These are phyloP conservation scores for Lanzia echinophila DNA, from an alignment of 2,329 filamentous ascomycete genomes.

Conservation along the genomic window DNA sequence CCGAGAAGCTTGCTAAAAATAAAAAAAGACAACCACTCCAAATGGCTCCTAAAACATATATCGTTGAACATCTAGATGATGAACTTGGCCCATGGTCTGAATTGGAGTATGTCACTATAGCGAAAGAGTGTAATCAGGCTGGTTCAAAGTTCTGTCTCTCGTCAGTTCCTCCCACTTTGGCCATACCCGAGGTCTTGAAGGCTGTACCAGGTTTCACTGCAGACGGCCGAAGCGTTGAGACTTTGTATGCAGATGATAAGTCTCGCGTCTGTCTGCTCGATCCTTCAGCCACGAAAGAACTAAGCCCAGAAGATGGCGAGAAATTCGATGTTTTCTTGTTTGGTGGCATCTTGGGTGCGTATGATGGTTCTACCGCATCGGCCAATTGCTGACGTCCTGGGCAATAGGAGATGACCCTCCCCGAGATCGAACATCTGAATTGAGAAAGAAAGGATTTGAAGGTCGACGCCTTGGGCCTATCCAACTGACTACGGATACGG, in stretches of 20 bases:
- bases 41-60: slow-evolving; percentile 64
- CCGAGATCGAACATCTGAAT: slow-evolving; percentile 88
- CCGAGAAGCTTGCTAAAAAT: background rate
- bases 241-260: slow-evolving; percentile 67
- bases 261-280: slow-evolving; percentile 81
- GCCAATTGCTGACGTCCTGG: slow-evolving; percentile 16
- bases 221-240: slow-evolving; percentile 73
- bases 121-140: slow-evolving; percentile 64
- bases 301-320: slow-evolving; percentile 76
- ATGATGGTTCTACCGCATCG: background rate
- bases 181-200: slow-evolving; percentile 53
- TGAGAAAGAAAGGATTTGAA: slow-evolving; percentile 86
- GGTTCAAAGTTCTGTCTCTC: slow-evolving; percentile 72
- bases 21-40: slow-evolving; percentile 6
- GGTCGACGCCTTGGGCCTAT: slow-evolving; percentile 82
- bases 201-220: slow-evolving; percentile 57
- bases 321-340: slow-evolving; percentile 89
- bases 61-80: slow-evolving; percentile 93
- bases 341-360: slow-evolving; percentile 83
- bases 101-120: slow-evolving; percentile 86
- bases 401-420: slow-evolving; percentile 81
- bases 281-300: slow-evolving; percentile 72
- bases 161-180: slow-evolving; percentile 65
- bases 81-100: slow-evolving; percentile 93
- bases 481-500: slow-evolving; percentile 98